Conservation (phyloP, 805 yeast genomes). For the Teunomyces gatunensis region DNA sequence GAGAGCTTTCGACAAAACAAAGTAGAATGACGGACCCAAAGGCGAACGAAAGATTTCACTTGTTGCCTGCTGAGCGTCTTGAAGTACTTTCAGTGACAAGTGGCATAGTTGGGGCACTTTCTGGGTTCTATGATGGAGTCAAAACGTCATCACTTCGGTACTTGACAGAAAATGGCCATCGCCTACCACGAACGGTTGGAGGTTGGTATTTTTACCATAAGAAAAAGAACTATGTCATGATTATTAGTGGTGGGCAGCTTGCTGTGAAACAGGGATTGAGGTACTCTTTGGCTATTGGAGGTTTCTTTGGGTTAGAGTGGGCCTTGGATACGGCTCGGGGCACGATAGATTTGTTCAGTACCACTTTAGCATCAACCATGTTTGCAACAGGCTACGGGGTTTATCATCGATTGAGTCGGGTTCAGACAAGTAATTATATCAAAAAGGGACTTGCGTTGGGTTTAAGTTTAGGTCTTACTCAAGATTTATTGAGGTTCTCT, state of each 20-base stretch:
- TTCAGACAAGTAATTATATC: conserved; percentile 43
- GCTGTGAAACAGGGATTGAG: conserved; percentile 42
- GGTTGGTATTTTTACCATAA: conserved; percentile 91
- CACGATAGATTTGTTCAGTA: conserved; percentile 57
- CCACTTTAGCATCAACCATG: conserved; percentile 54
- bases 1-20: neutral
- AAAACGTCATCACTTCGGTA: conserved; percentile 54
- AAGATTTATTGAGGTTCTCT: conserved; percentile 57
- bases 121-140: conserved; percentile 64
- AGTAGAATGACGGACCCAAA: conserved; percentile 4
- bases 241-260: conserved; percentile 49
- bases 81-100: conserved; percentile 38
- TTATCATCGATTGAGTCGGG: conserved; percentile 38
- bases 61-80: conserved; percentile 47
- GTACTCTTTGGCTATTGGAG: conserved; percentile 43
- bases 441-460: conserved; percentile 61
- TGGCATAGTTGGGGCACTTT: conserved; percentile 44
- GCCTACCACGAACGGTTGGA: conserved; percentile 72
- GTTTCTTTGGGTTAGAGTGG: conserved; percentile 63
- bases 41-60: conserved; percentile 45
- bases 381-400: conserved; percentile 54
- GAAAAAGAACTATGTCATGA: conserved; percentile 72
- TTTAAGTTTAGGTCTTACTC: conserved; percentile 56
- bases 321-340: conserved; percentile 52
- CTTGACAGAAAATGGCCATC: conserved; percentile 77